Evolutionary conservation across 2,329 filamentous ascomycete species (phyloP), one percentile per base, ranked within the genome.

Genomic region (Didymella arachidicola): DNA sequence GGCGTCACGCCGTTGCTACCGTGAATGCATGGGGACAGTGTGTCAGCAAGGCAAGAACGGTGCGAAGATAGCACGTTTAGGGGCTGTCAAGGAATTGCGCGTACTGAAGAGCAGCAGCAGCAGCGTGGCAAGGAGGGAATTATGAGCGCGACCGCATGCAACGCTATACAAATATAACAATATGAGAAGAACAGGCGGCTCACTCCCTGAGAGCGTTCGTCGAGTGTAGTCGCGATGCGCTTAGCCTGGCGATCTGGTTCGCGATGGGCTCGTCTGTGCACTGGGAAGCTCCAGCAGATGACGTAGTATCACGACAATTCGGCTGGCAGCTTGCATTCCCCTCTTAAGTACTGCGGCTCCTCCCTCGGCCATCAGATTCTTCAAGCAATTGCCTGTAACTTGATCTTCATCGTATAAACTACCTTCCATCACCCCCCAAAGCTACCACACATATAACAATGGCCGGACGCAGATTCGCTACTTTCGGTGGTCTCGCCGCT

Each of bases 401-500:
- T 59, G 41, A 30, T 48, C 49, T 56, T 53, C 51, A 63, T 43
- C 49, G 27, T 49, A 60, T 48, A 30, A 42, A 52, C 34, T 44
- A 44, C 32, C 32, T 27, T 43, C 47, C 48, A 53, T 47, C 51
- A 38, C n/a, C 38, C n/a, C 38, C 38, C 36, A 57, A 51, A 39
- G 29, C 36, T 42, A 25, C 44, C 43, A 57, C 57, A 61, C 11
- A 47, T 36, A 52, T 25, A 56, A 67, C 57, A 59, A 75, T 76
- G 71, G 66, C 72, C 56, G 61, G 61, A 54, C 67, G 70, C 54
- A 64, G 62, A 57, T 34, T 72, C 53, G 50, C 66, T 49, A 71
- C 63, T 27, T 66, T 59, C 49, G 77, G 74, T 63, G 63, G 76
- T 61, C 66, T 79, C 54, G 72, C 76, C 41, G 72, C 81, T 68